Evolutionary conservation across 2,329 filamentous ascomycete genomes (phyloP).

Genomic region (Seiridium unicorne): DNA sequence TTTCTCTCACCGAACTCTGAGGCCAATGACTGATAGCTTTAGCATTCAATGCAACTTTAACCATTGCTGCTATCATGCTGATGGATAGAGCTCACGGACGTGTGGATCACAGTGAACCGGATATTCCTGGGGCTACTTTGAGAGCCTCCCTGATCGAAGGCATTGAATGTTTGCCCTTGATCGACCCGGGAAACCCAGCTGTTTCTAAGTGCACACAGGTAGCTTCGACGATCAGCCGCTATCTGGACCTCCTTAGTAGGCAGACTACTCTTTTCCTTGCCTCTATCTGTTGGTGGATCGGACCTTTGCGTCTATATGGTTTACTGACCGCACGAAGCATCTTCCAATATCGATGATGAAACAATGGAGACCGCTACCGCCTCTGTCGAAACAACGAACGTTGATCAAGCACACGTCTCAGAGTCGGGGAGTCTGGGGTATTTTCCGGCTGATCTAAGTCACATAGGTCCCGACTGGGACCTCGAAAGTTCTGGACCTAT

Average conservation of each 20-base stretch:
- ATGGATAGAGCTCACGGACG: not conserved
- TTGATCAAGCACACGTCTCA: not conserved
- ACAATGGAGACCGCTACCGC: not conserved
- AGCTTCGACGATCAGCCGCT: slow-evolving; percentile 9
- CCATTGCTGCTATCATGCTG: slow-evolving; percentile 13
- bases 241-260: slow-evolving; percentile 11
- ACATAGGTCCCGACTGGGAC: not conserved
- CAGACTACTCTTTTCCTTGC: too few relatives aligned
- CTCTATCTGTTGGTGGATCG: too few relatives aligned
- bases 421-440: not conserved
- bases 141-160: slow-evolving; percentile 5
- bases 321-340: not conserved
- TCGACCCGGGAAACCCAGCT: slow-evolving; percentile 14
- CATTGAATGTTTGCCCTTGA: slow-evolving; percentile 10
- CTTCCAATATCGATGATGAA: not conserved
- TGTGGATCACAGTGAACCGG: not conserved
- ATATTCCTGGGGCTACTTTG: slow-evolving; percentile 7
- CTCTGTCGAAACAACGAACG: not conserved
- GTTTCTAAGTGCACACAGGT: slow-evolving; percentile 16
- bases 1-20: not conserved
- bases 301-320: not conserved
- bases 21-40: not conserved
- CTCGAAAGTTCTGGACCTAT: not conserved
- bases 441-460: not conserved
- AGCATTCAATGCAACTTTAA: slow-evolving; percentile 20